Conservation (phyloP, 192 early-diverging fungal species). For the Pilobolus umbonatus region DNA sequence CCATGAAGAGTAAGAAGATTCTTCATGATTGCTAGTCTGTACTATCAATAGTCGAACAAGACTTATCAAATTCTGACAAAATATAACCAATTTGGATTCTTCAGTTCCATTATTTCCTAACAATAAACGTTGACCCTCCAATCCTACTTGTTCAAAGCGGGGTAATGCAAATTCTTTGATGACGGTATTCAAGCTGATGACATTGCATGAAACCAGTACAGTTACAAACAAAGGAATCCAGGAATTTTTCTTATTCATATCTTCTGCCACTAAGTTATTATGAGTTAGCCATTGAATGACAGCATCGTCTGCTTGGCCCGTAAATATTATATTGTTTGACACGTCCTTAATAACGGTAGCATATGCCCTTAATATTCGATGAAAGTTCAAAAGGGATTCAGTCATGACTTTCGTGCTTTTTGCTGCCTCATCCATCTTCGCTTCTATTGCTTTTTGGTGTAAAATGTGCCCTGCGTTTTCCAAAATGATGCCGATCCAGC, state of each 20-base stretch:
- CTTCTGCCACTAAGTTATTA: constrained; percentile 4
- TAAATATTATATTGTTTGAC: constrained; percentile 10
- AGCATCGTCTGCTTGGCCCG: constrained; percentile 24
- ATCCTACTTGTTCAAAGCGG: constrained; percentile 22
- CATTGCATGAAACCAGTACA: constrained; percentile 17
- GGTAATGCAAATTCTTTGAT: constrained; percentile 19
- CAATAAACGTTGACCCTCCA: constrained; percentile 10
- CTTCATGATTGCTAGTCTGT: constrained; percentile 6
- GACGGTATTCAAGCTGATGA: constrained; percentile 20
- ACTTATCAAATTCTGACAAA: constrained; percentile 31
- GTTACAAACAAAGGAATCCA: constrained; percentile 32
- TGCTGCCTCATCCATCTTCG: neutral
- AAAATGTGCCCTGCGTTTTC: constrained; percentile 4
- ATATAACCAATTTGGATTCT: constrained; percentile 11
- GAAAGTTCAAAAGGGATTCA: constrained; percentile 3
- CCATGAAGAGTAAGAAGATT: constrained; percentile 14
- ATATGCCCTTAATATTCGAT: constrained; percentile 15
- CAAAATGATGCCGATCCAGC: constrained; percentile 21
- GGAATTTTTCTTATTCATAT: constrained; percentile 22
- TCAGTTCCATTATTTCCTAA: constrained; percentile 15
- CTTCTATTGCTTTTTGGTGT: neutral
- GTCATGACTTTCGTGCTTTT: neutral
- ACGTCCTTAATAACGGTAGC: constrained; percentile 24
- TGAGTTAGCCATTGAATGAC: constrained; percentile 21
- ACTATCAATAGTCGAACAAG: constrained; percentile 36